Evolutionary conservation across 2,329 filamentous ascomycete genomes (phyloP), one percentile per base, ranked within the genome.

Genomic region (Penicillium thymicola): DNA sequence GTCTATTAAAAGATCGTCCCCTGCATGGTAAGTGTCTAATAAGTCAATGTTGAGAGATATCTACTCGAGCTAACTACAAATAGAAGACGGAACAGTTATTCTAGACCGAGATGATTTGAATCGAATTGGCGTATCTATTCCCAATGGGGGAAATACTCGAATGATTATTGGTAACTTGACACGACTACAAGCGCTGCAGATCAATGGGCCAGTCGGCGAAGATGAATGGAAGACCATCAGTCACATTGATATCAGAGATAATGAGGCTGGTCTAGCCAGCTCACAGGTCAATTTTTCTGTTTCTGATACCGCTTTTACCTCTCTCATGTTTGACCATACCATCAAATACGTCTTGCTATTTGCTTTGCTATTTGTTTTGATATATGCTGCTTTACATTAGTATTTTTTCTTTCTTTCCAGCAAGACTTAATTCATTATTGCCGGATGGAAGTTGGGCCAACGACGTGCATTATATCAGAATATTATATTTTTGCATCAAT

Each of bases 1-100:
- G n/a, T 18, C 16, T 18, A 0, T 0, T 38, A 3, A 38, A 38
- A 18, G 0, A 18, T 11, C n/a, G 11, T 4, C 9, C 32, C 0
- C 13, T 34, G 32, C 13, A 34, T 34, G 16, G 34, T 37, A n/a
- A 10, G 34, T 0, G 16, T 37, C 16, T 0, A 6, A 10, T n/a
- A n/a, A 10, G 16, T 2, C 34, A 37, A 1, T 9, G 1, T 10
- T 2, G 7, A n/a, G 9, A 16, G 3, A 37, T n/a, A 37, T 37
- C 0, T 9, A 10, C 0, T 10, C 16, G n/a, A 37, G n/a, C 34
- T 37, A 37, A n/a, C 7, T 10, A 7, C 7, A 5, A 37, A 37
- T 10, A 37, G 16, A 37, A 5, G 16, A n/a, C 1, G 16, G 34
- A 1, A 37, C 16, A 1, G 7, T 10, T n/a, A 3, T n/a, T 37